phyloP scores from a whole-genome alignment of 805 yeast genomes.

The Suhomyces canberraensis region DNA sequence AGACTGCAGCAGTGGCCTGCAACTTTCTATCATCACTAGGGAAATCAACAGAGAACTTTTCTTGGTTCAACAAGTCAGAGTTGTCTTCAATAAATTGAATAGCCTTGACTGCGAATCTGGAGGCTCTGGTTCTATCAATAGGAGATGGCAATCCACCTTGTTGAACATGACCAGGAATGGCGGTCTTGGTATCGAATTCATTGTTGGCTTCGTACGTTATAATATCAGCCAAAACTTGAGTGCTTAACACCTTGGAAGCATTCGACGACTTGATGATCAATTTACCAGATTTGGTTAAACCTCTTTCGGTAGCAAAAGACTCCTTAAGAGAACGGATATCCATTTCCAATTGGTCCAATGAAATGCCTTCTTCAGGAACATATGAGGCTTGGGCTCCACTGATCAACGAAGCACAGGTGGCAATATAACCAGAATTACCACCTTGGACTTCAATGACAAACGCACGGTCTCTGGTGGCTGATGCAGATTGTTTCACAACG shows the following conservation, averaged over 20 bases:
- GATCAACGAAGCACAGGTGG: slow-evolving; percentile 77
- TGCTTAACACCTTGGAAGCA: slow-evolving; percentile 78
- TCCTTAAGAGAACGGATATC: slow-evolving; percentile 71
- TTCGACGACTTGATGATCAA: slow-evolving; percentile 78
- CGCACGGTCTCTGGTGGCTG: slow-evolving; percentile 89
- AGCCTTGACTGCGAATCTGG: slow-evolving; percentile 86
- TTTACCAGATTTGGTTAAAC: slow-evolving; percentile 81
- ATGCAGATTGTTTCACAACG: slow-evolving; percentile 89
- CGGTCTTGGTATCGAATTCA: slow-evolving; percentile 85
- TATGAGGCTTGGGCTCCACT: slow-evolving; percentile 91
- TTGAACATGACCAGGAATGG: slow-evolving; percentile 97
- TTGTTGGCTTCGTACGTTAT: slow-evolving; percentile 75
- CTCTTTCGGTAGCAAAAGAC: slow-evolving; percentile 69
- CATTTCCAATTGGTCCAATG: slow-evolving; percentile 63
- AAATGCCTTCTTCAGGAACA: slow-evolving; percentile 81
- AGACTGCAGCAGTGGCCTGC: slow-evolving; percentile 37
- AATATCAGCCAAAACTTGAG: slow-evolving; percentile 79
- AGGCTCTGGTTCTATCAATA: slow-evolving; percentile 86
- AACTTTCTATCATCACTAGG: slow-evolving; percentile 31
- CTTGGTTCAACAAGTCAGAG: slow-evolving; percentile 17
- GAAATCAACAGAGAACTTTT: slow-evolving; percentile 30
- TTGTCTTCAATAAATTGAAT: slow-evolving; percentile 78
- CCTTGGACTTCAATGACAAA: slow-evolving; percentile 98
- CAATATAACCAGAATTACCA: slow-evolving; percentile 92
- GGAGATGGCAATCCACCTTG: slow-evolving; percentile 96